Evolutionary conservation across 768 basidiomycete species (phyloP).

Genomic region (Pisolithus microcarpus): DNA sequence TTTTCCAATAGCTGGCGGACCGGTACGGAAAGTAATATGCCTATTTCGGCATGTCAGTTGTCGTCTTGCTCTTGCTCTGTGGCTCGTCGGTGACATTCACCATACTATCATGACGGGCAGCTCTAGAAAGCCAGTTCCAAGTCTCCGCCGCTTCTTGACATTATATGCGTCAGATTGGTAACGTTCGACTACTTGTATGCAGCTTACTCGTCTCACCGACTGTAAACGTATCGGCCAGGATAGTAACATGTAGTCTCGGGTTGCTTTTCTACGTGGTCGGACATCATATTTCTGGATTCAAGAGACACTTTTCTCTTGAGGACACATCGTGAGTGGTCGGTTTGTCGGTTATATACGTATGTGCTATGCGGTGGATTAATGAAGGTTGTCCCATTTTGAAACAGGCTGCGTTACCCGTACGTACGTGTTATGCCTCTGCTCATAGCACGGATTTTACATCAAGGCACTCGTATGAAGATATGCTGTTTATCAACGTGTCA

Average conservation of each 20-base stretch:
- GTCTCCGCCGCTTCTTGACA: constrained; percentile 16
- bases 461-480: constrained; percentile 32
- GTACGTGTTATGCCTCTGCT: constrained; percentile 6
- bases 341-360: too few relatives aligned
- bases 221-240: constrained; percentile 35
- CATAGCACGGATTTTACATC: not conserved
- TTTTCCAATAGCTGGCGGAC: too few relatives aligned
- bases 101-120: not conserved
- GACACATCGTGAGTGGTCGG: constrained; percentile 59
- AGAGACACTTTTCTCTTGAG: constrained; percentile 67
- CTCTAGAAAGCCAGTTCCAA: constrained; percentile 8
- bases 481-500: constrained; percentile 63
- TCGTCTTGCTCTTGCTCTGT: too few relatives aligned
- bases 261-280: constrained; percentile 51
- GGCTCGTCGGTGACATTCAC: not conserved
- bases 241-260: constrained; percentile 48
- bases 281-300: constrained; percentile 53
- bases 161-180: constrained; percentile 78
- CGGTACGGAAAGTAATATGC: too few relatives aligned
- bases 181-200: constrained; percentile 11
- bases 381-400: too few relatives aligned
- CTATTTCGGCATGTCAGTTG: too few relatives aligned
- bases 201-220: not conserved
- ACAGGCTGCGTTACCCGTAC: constrained; percentile 34
- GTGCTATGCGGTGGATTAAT: not conserved